A percentile compares a stretch with the other conserved stretches of the same genome.
Evolutionary conservation across 345 rosid genomes (phyloP).

Genomic region (Turritis glabra): DNA sequence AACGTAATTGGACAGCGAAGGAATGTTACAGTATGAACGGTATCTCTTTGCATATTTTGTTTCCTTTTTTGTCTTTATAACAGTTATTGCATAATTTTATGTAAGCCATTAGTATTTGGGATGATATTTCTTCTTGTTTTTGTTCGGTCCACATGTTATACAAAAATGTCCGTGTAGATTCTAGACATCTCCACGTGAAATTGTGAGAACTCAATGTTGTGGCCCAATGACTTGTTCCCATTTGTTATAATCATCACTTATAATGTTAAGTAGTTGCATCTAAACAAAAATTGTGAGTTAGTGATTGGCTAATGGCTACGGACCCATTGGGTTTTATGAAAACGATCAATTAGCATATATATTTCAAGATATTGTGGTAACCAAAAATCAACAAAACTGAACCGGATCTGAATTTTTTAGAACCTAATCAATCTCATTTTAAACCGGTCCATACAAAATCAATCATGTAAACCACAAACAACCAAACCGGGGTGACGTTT

Average conservation of each 20-base stretch:
- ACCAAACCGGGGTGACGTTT: background rate
- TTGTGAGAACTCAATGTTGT: constrained; percentile 17
- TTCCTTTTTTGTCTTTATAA: constrained; percentile 20
- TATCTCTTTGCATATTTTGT: constrained; percentile 31
- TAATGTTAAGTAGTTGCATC: constrained; percentile 2
- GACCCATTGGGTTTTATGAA: constrained; percentile 32
- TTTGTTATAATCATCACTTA: constrained; percentile 24
- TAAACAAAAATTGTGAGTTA: constrained; percentile 23
- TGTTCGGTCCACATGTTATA: constrained; percentile 29
- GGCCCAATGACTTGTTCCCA: constrained; percentile 25
- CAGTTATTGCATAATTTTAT: constrained; percentile 17
- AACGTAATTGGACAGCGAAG: constrained; percentile 33
- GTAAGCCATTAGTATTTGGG: constrained; percentile 27
- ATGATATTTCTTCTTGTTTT: constrained; percentile 21
- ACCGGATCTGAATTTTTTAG: background rate
- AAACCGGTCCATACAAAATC: background rate
- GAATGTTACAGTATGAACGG: constrained; percentile 42
- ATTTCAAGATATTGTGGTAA: background rate
- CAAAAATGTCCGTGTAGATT: constrained; percentile 17
- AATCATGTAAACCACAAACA: background rate
- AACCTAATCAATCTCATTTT: background rate
- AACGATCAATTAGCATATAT: background rate
- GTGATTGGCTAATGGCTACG: constrained; percentile 29
- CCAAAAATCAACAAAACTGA: constrained; percentile 1
- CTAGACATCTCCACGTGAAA: constrained; percentile 40